Conservation (phyloP, 208 protist genomes). For the Wallacemonas sp. region DNA sequence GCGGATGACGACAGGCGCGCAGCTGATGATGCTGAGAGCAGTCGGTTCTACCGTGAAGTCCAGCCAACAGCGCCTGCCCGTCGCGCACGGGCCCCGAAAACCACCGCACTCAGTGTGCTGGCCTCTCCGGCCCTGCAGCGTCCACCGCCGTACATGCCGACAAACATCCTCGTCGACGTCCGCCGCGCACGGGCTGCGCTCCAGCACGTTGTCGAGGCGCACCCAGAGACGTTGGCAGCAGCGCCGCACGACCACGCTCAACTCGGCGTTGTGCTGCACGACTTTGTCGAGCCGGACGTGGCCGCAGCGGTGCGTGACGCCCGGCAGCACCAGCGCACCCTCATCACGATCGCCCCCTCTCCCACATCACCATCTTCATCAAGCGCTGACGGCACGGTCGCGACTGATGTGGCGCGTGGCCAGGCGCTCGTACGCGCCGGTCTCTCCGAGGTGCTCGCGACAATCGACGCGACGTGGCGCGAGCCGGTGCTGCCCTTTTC, state of each 20-base stretch:
- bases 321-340: too few species aligned
- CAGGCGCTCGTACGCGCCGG: not conserved
- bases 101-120: not conserved
- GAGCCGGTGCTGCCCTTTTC: slow-evolving; percentile 37
- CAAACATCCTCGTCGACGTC: slow-evolving; percentile 49
- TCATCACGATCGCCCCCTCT: not conserved
- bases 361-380: too few species aligned
- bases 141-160: slow-evolving; percentile 47
- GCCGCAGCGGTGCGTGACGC: not conserved
- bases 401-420: not conserved
- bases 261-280: slow-evolving; percentile 33
- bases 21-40: not conserved
- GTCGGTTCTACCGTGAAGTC: not conserved
- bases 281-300: slow-evolving; percentile 10
- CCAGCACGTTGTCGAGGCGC: slow-evolving; percentile 25
- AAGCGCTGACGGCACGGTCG: too few species aligned
- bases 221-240: slow-evolving; percentile 12
- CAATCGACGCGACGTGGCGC: not conserved
- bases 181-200: slow-evolving; percentile 34
- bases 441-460: slow-evolving; percentile 1
- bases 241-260: slow-evolving; percentile 17
- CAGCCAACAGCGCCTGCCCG: too few species aligned
- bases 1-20: not conserved
- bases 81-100: too few species aligned
- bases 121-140: slow-evolving; percentile 25